Evolutionary conservation across 169 alveolate genomes (phyloP).

Genomic region (Cryptosporidium andersoni): DNA sequence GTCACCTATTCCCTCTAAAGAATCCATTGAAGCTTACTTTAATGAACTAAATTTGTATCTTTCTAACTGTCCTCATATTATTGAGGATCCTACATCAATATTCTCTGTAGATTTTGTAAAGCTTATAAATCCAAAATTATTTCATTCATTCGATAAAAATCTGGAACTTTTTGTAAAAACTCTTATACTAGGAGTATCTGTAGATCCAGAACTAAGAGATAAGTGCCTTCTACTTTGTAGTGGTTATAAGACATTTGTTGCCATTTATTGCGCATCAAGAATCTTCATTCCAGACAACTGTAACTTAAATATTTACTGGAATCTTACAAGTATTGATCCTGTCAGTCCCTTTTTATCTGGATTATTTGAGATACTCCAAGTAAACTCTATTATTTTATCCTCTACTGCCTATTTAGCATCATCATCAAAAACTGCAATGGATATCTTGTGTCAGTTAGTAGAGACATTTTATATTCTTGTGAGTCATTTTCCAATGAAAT

Average conservation of each 20-base stretch:
- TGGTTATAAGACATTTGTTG: conserved; percentile 40
- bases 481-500: conserved; percentile 13
- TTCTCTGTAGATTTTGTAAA: conserved; percentile 40
- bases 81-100: conserved; percentile 50
- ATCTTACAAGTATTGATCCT: conserved; percentile 22
- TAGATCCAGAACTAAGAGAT: conserved; percentile 8
- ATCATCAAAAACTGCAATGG: conserved; percentile 24
- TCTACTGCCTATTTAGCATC: background rate
- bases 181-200: conserved; percentile 34
- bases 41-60: conserved; percentile 5
- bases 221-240: conserved; percentile 4
- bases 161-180: conserved; percentile 32
- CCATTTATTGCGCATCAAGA: conserved; percentile 60
- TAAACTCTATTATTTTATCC: background rate
- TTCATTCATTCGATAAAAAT: conserved; percentile 3
- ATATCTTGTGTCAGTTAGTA: conserved; percentile 19
- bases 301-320: conserved; percentile 42
- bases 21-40: conserved; percentile 24
- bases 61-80: conserved; percentile 3
- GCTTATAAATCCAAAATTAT: background rate
- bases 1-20: conserved; percentile 9
- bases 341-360: conserved; percentile 50
- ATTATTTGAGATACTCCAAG: conserved; percentile 40
- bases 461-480: conserved; percentile 23
- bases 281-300: conserved; percentile 58